Evolutionary conservation across 768 basidiomycete genomes (phyloP).

Genomic region (Coprinopsis strossmayeri): DNA sequence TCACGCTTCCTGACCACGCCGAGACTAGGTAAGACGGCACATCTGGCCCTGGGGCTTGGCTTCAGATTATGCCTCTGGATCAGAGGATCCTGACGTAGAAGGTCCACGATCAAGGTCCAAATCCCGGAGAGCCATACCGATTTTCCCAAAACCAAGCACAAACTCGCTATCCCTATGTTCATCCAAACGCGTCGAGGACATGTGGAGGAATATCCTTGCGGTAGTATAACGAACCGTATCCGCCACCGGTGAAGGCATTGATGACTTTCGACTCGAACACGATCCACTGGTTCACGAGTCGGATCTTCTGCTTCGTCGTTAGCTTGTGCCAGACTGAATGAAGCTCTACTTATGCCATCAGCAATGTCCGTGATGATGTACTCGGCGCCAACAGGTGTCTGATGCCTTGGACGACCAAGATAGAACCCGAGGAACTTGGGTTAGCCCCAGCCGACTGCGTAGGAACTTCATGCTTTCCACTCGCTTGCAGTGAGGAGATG

Average conservation of each 20-base stretch:
- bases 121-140: constrained; percentile 2
- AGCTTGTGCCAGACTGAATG: constrained; percentile 7
- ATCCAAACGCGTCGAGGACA: not conserved
- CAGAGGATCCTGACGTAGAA: constrained; percentile 9
- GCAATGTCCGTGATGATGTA: constrained; percentile 12
- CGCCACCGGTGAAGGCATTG: constrained; percentile 1
- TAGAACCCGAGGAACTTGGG: constrained; percentile 10
- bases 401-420: constrained; percentile 6
- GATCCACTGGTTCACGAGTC: constrained; percentile 3
- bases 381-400: constrained; percentile 11
- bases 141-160: constrained; percentile 11
- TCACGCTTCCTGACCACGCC: no score
- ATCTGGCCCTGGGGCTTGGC: constrained; percentile 10
- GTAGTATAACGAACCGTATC: constrained; percentile 11
- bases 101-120: constrained; percentile 10
- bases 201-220: constrained; percentile 8
- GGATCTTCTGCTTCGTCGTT: constrained; percentile 5
- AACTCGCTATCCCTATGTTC: not conserved
- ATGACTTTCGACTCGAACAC: constrained; percentile 7
- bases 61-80: not conserved
- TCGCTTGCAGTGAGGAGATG: constrained; percentile 14
- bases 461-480: constrained; percentile 13
- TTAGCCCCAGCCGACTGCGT: constrained; percentile 5
- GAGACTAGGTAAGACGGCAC: constrained; percentile 10
- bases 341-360: constrained; percentile 11